Conservation (phyloP, 495 filamentous ascomycete species). For the Aspergillus indologenus region DNA sequence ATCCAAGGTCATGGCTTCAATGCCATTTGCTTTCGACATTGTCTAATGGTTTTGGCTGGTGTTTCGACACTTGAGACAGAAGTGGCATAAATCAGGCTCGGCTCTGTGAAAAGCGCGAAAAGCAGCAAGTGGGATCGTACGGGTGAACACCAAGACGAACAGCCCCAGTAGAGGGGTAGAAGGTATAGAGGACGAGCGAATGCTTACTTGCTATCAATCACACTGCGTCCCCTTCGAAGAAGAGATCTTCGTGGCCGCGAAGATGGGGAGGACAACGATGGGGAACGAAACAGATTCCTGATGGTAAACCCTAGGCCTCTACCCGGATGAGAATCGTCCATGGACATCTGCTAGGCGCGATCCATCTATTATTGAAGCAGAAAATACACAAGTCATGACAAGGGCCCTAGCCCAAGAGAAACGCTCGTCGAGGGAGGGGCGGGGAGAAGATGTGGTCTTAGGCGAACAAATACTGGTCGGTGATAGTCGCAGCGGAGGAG, state of each 20-base stretch:
- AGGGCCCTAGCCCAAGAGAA: constrained; percentile 2
- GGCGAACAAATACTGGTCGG: neutral
- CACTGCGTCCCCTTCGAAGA: constrained; percentile 40
- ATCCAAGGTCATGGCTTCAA: neutral
- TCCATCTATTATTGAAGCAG: constrained; percentile 23
- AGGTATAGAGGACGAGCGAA: neutral
- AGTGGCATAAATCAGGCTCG: neutral
- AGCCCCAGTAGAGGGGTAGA: no score
- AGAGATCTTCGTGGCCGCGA: constrained; percentile 35
- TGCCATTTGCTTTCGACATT: neutral
- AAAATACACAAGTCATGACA: constrained; percentile 24
- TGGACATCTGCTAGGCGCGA: constrained; percentile 40
- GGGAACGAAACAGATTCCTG: constrained; percentile 38
- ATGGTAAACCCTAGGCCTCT: constrained; percentile 43
- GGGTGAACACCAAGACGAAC: no score
- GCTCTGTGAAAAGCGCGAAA: neutral
- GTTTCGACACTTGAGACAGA: neutral
- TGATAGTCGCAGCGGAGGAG: constrained; percentile 3
- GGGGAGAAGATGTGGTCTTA: neutral
- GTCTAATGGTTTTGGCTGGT: neutral
- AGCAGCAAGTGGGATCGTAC: neutral
- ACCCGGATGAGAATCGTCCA: constrained; percentile 36
- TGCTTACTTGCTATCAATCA: constrained; percentile 41
- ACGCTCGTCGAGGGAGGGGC: constrained; percentile 7
- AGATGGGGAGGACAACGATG: constrained; percentile 30